phyloP scores from a whole-genome alignment of 352 stramenopile species.

The Elongisporangium anandrum region DNA sequence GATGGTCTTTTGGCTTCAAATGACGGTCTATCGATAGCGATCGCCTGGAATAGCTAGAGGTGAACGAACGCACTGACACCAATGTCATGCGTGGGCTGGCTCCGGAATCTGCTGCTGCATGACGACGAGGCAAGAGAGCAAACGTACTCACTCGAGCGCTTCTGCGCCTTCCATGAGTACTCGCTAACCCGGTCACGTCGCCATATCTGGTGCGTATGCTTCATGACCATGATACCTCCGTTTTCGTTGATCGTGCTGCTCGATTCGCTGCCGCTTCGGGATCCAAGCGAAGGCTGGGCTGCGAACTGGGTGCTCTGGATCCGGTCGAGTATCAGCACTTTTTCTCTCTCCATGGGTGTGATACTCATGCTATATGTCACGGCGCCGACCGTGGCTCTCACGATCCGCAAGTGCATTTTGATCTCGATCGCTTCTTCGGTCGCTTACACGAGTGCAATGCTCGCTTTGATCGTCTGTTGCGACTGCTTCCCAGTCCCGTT shows the following conservation, averaged over 20 bases:
- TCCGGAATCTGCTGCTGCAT: too few relatives aligned
- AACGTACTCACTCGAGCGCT: not conserved
- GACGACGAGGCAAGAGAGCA: too few relatives aligned
- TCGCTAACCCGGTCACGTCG: not conserved
- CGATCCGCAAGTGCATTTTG: not conserved
- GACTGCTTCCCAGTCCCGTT: slow-evolving; percentile 21
- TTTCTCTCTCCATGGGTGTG: slow-evolving; percentile 9
- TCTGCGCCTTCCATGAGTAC: not conserved
- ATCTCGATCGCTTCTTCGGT: slow-evolving; percentile 8
- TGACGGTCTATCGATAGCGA: slow-evolving; percentile 8
- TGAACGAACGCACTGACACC: too few relatives aligned
- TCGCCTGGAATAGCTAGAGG: slow-evolving; percentile 9
- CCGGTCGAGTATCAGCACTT: slow-evolving; percentile 6
- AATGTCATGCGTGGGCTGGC: too few relatives aligned
- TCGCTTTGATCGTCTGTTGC: slow-evolving; percentile 8
- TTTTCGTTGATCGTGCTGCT: not conserved
- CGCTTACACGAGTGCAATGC: slow-evolving; percentile 2
- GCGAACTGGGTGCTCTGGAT: slow-evolving; percentile 3
- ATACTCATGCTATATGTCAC: slow-evolving; percentile 13
- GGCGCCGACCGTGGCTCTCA: not conserved
- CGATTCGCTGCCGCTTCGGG: slow-evolving; percentile 6
- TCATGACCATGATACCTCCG: not conserved
- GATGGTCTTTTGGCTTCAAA: not conserved
- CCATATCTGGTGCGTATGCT: not conserved
- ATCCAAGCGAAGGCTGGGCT: slow-evolving; percentile 10